Conservation (phyloP, 1,284 basidiomycete genomes). For the Rhodofomes roseus region DNA sequence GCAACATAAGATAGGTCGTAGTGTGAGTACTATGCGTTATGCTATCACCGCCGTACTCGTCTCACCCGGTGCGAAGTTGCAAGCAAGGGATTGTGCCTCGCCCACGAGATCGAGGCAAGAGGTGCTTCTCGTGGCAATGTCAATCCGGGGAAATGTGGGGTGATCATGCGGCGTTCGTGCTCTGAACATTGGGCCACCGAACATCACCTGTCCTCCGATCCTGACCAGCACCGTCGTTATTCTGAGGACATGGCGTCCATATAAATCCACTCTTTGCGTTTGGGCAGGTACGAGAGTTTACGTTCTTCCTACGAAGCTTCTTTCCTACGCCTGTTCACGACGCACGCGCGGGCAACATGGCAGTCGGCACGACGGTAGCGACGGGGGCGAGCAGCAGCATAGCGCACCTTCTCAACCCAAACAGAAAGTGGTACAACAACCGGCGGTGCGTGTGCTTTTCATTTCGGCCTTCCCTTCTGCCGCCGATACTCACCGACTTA, state of each 20-base stretch:
- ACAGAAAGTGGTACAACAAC: conserved; percentile 64
- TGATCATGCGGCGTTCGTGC: conserved; percentile 26
- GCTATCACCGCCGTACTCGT: background rate
- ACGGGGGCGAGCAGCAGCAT: conserved; percentile 34
- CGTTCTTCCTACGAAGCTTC: conserved; percentile 7
- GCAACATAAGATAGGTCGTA: too few species aligned
- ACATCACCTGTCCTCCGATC: conserved; percentile 17
- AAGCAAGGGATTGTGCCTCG: background rate
- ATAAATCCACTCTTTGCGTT: background rate
- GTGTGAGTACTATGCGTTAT: too few species aligned
- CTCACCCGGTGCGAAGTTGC: background rate
- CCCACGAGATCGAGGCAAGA: background rate
- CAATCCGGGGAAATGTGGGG: conserved; percentile 18
- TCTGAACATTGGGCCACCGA: conserved; percentile 23
- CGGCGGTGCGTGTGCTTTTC: conserved; percentile 39
- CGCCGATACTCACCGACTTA: conserved; percentile 4
- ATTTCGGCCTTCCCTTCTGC: background rate
- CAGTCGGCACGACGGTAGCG: conserved; percentile 39
- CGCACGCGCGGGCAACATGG: conserved; percentile 40
- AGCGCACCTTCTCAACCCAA: conserved; percentile 54
- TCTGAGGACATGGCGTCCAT: background rate
- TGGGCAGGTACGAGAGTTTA: conserved; percentile 17
- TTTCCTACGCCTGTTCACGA: conserved; percentile 8
- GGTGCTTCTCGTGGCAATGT: background rate
- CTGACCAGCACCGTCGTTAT: conserved; percentile 3